phyloP scores from a whole-genome alignment of 345 rosid genomes.

The Corymbia maculata region DNA sequence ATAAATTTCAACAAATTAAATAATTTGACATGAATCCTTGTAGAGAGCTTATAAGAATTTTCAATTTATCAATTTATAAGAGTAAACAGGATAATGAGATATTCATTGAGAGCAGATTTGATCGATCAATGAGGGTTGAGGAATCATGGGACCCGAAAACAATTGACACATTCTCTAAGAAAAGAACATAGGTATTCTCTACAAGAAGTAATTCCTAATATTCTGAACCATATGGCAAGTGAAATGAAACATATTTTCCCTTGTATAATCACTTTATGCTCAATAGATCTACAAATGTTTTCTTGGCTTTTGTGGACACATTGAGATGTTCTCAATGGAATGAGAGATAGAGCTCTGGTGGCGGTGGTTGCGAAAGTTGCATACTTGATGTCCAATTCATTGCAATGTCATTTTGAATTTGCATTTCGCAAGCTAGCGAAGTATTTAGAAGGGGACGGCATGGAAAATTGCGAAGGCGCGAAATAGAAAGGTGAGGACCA shows the following conservation, averaged over 20 bases:
- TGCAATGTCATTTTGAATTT: background rate
- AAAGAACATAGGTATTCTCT: background rate
- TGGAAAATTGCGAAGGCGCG: background rate
- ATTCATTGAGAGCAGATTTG: background rate
- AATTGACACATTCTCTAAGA: background rate
- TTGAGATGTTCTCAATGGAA: background rate
- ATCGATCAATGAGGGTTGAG: too few relatives aligned
- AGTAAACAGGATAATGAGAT: rapidly evolving
- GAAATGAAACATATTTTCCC: background rate
- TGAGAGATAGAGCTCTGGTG: background rate
- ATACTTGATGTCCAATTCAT: background rate
- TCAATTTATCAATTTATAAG: background rate
- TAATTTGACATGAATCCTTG: background rate
- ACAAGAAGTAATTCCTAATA: background rate
- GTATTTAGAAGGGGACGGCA: background rate
- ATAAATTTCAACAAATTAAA: rapidly evolving
- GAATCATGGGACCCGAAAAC: background rate
- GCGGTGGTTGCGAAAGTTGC: background rate
- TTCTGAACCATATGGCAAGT: background rate
- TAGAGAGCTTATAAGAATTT: background rate
- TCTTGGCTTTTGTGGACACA: background rate
- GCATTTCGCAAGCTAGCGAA: background rate
- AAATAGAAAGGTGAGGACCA: background rate
- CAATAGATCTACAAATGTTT: background rate
- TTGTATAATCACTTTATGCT: background rate